Evolutionary conservation across 192 early-diverging fungal species (phyloP).

Genomic region (Dissophora ornata): DNA sequence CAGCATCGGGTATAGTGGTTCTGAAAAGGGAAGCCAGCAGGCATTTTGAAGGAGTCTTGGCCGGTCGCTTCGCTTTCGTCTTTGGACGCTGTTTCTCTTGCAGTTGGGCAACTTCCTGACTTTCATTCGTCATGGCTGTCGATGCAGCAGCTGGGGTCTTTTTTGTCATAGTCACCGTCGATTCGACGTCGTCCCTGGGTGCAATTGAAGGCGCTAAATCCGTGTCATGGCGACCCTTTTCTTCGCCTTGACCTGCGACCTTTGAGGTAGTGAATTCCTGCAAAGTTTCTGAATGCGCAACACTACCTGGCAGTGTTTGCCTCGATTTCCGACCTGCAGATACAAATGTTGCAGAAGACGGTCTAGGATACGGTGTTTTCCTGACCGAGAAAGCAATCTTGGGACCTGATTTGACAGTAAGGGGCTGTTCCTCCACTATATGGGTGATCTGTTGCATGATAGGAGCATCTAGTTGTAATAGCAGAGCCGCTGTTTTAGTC

Average conservation of each 20-base stretch:
- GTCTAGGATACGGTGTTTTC: slow-evolving; percentile 11
- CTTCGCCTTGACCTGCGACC: no score
- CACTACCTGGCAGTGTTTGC: not conserved
- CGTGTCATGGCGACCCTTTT: no score
- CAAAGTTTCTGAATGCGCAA: not conserved
- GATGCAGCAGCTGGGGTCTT: no score
- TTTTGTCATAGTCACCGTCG: no score
- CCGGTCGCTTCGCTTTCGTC: slow-evolving; percentile 12
- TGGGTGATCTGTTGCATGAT: slow-evolving; percentile 13
- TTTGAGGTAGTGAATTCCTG: no score
- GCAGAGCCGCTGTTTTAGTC: no score
- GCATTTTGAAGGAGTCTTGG: slow-evolving; percentile 5
- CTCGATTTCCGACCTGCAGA: not conserved
- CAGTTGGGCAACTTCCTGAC: not conserved
- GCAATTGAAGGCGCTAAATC: no score
- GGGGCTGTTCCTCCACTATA: slow-evolving; percentile 2
- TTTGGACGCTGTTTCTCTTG: not conserved
- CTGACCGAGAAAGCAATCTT: slow-evolving; percentile 28
- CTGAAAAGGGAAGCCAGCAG: slow-evolving; percentile 30
- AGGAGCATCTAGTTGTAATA: slow-evolving; percentile 15
- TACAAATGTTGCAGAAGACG: not conserved
- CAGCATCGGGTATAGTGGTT: slow-evolving; percentile 10
- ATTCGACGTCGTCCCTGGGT: no score
- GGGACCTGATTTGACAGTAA: slow-evolving; percentile 8
- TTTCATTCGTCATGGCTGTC: not conserved